Percentiles rank a stretch among this genome's conserved stretches.
Conservation (phyloP, 2,329 filamentous ascomycete species). For the Exophiala dermatitidis region DNA sequence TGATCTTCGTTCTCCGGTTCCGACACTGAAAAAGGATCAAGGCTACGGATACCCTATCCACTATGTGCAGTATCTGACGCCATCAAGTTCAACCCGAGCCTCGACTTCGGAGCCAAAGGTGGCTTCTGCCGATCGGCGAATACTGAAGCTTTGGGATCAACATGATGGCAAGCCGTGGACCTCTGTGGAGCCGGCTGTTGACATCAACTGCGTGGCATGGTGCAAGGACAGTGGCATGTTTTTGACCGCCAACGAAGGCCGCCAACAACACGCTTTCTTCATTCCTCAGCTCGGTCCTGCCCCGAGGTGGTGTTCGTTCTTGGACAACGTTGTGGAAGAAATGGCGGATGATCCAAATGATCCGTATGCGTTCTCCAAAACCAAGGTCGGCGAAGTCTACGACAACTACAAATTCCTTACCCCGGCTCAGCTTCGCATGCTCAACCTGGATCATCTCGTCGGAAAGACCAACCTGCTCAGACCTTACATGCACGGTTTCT, state of each 20-base stretch:
- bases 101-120: slow-evolving; percentile 66
- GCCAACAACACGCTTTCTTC: slow-evolving; percentile 91
- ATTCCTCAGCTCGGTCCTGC: slow-evolving; percentile 89
- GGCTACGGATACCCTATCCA: slow-evolving; percentile 91
- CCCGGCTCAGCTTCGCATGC: slow-evolving; percentile 70
- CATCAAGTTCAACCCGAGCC: slow-evolving; percentile 64
- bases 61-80: slow-evolving; percentile 61
- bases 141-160: slow-evolving; percentile 95
- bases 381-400: slow-evolving; percentile 67
- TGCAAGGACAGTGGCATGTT: slow-evolving; percentile 90
- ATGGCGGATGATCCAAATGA: slow-evolving; percentile 79
- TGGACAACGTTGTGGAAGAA: slow-evolving; percentile 96
- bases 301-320: slow-evolving; percentile 90
- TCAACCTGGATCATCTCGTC: slow-evolving; percentile 82
- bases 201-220: slow-evolving; percentile 91
- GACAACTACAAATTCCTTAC: slow-evolving; percentile 99
- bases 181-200: slow-evolving; percentile 86
- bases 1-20: slow-evolving; percentile 79
- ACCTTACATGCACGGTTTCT: slow-evolving; percentile 99
- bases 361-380: slow-evolving; percentile 46
- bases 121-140: slow-evolving; percentile 84
- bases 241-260: slow-evolving; percentile 91
- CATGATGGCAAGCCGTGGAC: slow-evolving; percentile 82
- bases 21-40: slow-evolving; percentile 86
- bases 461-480: slow-evolving; percentile 83